Evolutionary conservation across 2,329 filamentous ascomycete genomes (phyloP).

Genomic region (Macrophomina tecta): DNA sequence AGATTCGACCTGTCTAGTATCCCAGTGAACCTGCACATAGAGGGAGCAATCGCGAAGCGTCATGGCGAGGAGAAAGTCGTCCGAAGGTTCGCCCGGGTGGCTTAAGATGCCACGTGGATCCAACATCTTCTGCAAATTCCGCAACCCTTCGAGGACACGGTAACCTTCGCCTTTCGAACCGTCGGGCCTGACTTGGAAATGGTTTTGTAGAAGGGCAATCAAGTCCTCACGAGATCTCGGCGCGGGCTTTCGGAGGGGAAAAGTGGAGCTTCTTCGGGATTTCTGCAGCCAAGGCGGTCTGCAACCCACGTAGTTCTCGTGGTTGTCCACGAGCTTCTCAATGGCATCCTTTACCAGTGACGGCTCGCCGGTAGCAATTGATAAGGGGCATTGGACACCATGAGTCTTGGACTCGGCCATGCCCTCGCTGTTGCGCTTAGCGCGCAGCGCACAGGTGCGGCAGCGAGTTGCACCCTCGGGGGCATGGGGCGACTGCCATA

Average conservation of each 20-base stretch:
- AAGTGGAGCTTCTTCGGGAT: constrained; percentile 10
- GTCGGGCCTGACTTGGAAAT: constrained; percentile 31
- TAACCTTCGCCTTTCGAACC: constrained; percentile 38
- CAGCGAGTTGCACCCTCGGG: constrained; percentile 47
- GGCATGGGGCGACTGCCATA: constrained; percentile 53
- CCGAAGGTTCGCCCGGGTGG: constrained; percentile 12
- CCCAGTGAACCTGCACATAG: constrained; percentile 44
- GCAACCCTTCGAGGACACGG: constrained; percentile 45
- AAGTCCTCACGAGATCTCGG: constrained; percentile 23
- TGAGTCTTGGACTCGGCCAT: constrained; percentile 33
- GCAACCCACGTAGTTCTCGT: constrained; percentile 25
- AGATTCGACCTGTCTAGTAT: constrained; percentile 42
- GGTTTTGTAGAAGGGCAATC: constrained; percentile 32
- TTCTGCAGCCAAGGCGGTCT: constrained; percentile 22
- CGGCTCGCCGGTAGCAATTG: constrained; percentile 42
- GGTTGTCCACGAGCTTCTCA: constrained; percentile 24
- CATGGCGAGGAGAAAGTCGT: constrained; percentile 49
- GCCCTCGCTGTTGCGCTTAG: constrained; percentile 37
- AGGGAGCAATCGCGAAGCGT: constrained; percentile 56
- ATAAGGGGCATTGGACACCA: constrained; percentile 48
- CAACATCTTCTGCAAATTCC: constrained; percentile 44
- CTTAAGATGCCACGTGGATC: constrained; percentile 45
- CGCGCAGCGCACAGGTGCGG: constrained; percentile 54
- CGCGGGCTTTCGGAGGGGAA: constrained; percentile 7
- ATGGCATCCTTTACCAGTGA: constrained; percentile 30